Base-by-base conservation (phyloP, 2,329 filamentous ascomycete genomes). In the Dactylonectria macrodidyma region DNA sequence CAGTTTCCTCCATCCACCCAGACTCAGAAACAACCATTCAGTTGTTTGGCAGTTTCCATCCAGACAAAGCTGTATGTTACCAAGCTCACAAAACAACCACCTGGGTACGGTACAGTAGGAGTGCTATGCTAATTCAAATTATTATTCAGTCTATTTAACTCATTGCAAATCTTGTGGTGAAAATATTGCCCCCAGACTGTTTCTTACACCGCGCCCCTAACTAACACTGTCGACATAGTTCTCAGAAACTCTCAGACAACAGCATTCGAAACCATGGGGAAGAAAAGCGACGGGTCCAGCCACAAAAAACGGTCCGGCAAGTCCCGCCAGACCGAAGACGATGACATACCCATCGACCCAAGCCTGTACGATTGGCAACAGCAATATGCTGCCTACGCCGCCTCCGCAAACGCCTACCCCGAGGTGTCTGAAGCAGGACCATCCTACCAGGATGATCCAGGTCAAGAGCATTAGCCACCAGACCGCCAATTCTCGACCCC, bases 381-480 rank as follows among this genome's bases (percentile, higher is more conserved):
- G 36, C 30, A 30, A 36, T 22, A 19, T 4, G 30, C 16, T n/a
- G n/a, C 47, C 38, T 51, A 19, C 7, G 30, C 16, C 33, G n/a
- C 47, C 38, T 51, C 47, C 7, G 10, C 34, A 3, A 16, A 2
- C n/a, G 16, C 59, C 33, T 26, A 44, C 50, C 14, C 36, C 34
- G 33, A 46, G 9, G 14, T 12, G 11, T 30, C 47, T n/a, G 58
- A n/a, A n/a, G 22, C 34, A 19, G 38, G 41, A 16, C 36, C n/a
- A 9, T 62, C 33, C 41, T 44, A n/a, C 66, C 68, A 69, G 44
- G 67, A 57, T 52, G 58, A 58, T 66, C 70, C 74, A 69, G 63
- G 54, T 73, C 65, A 73, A 46, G 65, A 59, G 63, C 71, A 67
- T 9, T 75, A 75, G 73, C 70, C 67, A 62, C 12, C 47, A 34